Conservation (phyloP, 202 grass and related monocot genomes). For the Brachypodium distachyon region DNA sequence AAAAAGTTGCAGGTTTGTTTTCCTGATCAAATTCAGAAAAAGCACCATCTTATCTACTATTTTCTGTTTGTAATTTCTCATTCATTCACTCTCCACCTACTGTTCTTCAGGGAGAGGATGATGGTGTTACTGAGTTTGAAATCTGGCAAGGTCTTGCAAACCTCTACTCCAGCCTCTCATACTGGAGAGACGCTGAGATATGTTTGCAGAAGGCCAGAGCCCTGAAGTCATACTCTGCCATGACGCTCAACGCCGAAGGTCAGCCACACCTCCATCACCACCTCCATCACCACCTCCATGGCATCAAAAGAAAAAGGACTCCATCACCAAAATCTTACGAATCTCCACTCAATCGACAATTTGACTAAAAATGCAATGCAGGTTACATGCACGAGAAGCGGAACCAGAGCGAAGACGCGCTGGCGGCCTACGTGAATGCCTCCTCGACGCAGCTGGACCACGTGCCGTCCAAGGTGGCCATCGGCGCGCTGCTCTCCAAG, state of each 20-base stretch:
- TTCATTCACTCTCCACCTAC: background rate
- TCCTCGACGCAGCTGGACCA: conserved; percentile 37
- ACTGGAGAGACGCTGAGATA: conserved; percentile 72
- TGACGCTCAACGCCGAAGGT: conserved; percentile 74
- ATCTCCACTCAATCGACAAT: background rate
- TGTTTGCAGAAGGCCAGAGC: conserved; percentile 83
- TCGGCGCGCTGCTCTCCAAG: conserved; percentile 55
- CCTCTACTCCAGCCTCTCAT: conserved; percentile 66
- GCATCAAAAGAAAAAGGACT: background rate
- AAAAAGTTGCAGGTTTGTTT: conserved; percentile 40
- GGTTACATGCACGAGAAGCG: conserved; percentile 56
- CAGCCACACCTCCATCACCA: background rate
- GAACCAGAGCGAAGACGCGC: conserved; percentile 24
- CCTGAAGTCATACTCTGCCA: conserved; percentile 59
- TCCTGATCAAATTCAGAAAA: background rate
- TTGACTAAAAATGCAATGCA: conserved; percentile 15
- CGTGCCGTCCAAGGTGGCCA: conserved; percentile 61
- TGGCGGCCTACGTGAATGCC: conserved; percentile 56
- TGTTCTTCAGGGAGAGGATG: conserved; percentile 17
- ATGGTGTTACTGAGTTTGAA: conserved; percentile 61
- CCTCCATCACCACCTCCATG: background rate
- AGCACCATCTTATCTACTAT: background rate
- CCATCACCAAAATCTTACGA: background rate
- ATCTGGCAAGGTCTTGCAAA: conserved; percentile 93
- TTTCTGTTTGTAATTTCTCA: background rate